Base-by-base conservation (phyloP, 2,329 filamentous ascomycete species). In the Colletotrichum noveboracense region DNA sequence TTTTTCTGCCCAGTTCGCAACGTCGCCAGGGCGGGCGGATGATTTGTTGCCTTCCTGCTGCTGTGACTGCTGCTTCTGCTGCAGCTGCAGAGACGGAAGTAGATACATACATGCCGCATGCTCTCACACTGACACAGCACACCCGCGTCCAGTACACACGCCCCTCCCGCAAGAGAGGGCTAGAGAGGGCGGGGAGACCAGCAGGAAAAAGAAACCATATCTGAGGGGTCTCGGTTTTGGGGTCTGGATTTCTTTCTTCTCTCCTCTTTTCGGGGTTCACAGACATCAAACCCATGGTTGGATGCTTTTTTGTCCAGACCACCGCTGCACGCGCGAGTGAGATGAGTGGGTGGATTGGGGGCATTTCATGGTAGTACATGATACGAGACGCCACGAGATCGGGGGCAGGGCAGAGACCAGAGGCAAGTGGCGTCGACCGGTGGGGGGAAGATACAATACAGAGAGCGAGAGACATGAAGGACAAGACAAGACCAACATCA, bases 301-400 rank as follows among this genome's bases (percentile, higher is more conserved):
- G 43, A 52, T 52, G 43, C 43, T 52, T 52, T 48, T 52, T 52
- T 7, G 43, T 52, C 58, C 61, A 64, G 34, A 12, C 32, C n/a
- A 34, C 55, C 56, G 43, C 69, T 67, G 43, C 68, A 72, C 12
- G 68, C 36, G 62, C 61, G 24, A 32, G 34, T 30, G 52, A 70
- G 14, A 30, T 21, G 6, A 10, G 24, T 32, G 18, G 32, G 32
- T 55, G 58, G 61, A 14, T 9, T 6, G 58, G 16, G 26, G 18
- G 58, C 18, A 32, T 26, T n/a, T 24, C 0, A 32, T 58, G 21
- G 56, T 66, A 12, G 61, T 66, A 71, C 58, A 48, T 38, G 58
- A 75, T 73, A 73, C 69, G 73, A 75, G 73, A 60, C 43, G 62
- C 67, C 56, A 64, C 58, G 73, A 68, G 56, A 66, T 60, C 60